These are phyloP conservation scores for Lepidium campestre DNA, from an alignment of 441 rosid species.

Conservation along the genomic window DNA sequence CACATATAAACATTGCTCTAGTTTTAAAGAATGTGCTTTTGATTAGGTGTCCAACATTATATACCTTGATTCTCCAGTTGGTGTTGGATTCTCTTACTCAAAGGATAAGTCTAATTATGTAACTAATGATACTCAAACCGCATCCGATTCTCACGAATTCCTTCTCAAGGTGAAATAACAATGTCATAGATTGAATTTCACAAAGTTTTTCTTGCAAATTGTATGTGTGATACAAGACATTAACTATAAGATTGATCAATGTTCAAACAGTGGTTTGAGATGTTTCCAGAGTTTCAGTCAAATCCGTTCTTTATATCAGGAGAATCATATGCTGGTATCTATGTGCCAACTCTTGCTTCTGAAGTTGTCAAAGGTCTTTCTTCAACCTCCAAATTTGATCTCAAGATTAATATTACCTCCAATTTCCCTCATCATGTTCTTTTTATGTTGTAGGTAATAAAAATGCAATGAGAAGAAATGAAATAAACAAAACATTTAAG, in stretches of 20 bases:
- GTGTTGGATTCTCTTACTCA: slow-evolving; percentile 86
- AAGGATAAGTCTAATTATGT: slow-evolving; percentile 43
- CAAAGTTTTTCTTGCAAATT: not conserved
- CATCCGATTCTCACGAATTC: slow-evolving; percentile 63
- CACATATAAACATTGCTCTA: not conserved
- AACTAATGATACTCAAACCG: slow-evolving; percentile 62
- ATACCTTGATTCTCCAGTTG: slow-evolving; percentile 81
- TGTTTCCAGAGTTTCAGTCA: slow-evolving; percentile 68
- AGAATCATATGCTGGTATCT: slow-evolving; percentile 89
- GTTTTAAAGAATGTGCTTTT: not conserved
- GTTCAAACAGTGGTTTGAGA: slow-evolving; percentile 68
- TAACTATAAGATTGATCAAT: slow-evolving; percentile 2
- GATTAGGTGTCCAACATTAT: slow-evolving; percentile 67
- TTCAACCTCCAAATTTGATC: not conserved
- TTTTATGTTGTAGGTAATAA: slow-evolving; percentile 12
- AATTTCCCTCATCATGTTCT: not conserved
- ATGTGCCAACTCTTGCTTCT: slow-evolving; percentile 75
- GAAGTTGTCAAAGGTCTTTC: slow-evolving; percentile 61
- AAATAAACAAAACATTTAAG: slow-evolving; percentile 11
- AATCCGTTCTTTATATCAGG: slow-evolving; percentile 81
- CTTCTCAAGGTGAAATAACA: slow-evolving; percentile 49
- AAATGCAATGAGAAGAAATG: not conserved
- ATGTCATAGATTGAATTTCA: not conserved
- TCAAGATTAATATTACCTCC: not conserved
- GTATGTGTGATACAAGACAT: not conserved